A percentile compares a stretch with the other conserved stretches of the same genome.
Conservation (phyloP, 2,329 filamentous ascomycete genomes). For the Mariannaea sp. region DNA sequence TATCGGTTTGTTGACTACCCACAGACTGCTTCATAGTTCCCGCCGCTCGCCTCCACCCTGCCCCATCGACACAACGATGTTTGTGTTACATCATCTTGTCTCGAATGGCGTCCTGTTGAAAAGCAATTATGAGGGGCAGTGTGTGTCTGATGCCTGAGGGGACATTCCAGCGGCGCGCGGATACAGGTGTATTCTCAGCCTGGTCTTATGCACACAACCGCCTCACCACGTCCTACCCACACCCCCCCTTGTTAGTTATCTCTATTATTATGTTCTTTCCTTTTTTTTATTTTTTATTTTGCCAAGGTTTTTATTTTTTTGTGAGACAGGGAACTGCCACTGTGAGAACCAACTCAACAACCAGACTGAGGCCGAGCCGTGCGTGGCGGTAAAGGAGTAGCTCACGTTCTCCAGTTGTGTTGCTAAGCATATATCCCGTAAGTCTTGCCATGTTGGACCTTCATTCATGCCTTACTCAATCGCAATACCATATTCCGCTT, state of each 20-base stretch:
- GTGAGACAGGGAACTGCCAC: neutral
- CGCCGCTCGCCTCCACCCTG: neutral
- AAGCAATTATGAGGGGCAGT: neutral
- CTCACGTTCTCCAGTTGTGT: neutral
- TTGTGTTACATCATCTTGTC: neutral
- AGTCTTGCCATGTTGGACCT: neutral
- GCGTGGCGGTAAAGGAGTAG: neutral
- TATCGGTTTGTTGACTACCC: too few species aligned
- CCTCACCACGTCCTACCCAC: slow-evolving; percentile 1
- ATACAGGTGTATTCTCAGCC: neutral
- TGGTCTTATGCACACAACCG: slow-evolving; percentile 1
- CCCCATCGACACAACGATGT: neutral
- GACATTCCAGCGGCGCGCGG: neutral
- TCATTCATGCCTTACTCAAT: neutral
- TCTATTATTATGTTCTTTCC: too few species aligned
- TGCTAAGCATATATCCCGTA: neutral
- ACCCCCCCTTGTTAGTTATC: neutral
- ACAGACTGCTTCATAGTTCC: too few species aligned
- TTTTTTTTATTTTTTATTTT: too few species aligned
- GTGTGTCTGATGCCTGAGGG: neutral
- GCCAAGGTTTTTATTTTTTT: too few species aligned
- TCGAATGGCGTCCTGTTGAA: neutral
- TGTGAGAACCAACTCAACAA: neutral
- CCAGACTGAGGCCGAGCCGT: neutral
- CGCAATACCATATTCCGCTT: neutral